Evolutionary conservation across 1,139 yeast species (phyloP), one percentile per base, ranked within the genome.

Genomic region (Lodderomyces theae): DNA sequence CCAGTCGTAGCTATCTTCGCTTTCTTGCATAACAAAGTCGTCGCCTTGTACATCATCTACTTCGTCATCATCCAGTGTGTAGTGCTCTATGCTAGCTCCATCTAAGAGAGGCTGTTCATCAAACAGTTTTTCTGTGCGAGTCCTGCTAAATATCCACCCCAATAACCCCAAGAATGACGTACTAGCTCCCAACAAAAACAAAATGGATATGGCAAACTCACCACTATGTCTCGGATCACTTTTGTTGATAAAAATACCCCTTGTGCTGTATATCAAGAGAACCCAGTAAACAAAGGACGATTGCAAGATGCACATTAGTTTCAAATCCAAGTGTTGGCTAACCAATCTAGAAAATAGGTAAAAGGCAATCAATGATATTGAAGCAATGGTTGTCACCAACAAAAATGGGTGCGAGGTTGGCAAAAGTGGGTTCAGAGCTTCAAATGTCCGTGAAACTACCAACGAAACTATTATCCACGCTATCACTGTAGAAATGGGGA

Each of bases 1-100:
- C 96, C 96, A 88, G 53, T 86, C 95, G 56, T 84, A 87, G 35
- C 82, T 72, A 45, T 72, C 70, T 5, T 77, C 71, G 40, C 74
- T 72, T 11, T 40, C 53, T 18, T 56, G 35, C 5, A 21, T 16
- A 1, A 46, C 54, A n/a, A 16, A 3, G 12, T 22, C 13, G 9
- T 28, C 34, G 3, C 16, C 35, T 10, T 44, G 40, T 7, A 53
- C 52, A 23, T 55, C 48, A 18, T 48, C 41, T 19, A 51, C 54
- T n/a, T 56, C 49, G 5, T 41, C 52, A 4, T 31, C 42, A 13
- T 42, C 47, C 16, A 47, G 39, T 12, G 41, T 41, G 30, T 44
- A 47, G 21, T 35, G 38, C 17, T 49, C 52, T n/a, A 33, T 50
- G 11, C 13, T n/a, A 10, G 38, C 47, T 18, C 54, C 54, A 11